These are phyloP conservation scores for Chaetomium sp. DNA, from an alignment of 2,329 filamentous ascomycete genomes.

Conservation along the genomic window DNA sequence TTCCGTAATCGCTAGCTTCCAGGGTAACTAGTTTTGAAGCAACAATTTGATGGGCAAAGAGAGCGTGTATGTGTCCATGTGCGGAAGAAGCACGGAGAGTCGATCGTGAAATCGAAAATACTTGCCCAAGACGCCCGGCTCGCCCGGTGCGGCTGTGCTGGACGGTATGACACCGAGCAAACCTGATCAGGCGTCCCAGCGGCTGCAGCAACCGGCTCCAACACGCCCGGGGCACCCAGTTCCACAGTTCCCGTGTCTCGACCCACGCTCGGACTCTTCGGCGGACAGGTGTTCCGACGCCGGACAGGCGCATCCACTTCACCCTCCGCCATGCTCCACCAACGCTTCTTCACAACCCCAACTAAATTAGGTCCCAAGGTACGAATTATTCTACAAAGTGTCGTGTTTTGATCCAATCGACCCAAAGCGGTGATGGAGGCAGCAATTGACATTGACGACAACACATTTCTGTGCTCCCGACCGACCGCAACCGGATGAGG, in stretches of 20 bases:
- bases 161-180: neutral
- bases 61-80: too few species aligned
- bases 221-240: conserved; percentile 5
- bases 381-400: too few species aligned
- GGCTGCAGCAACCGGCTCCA: neutral
- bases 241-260: conserved; percentile 13
- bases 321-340: neutral
- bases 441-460: too few species aligned
- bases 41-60: too few species aligned
- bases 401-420: too few species aligned
- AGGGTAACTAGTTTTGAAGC: neutral
- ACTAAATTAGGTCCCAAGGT: too few species aligned
- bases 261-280: conserved; percentile 10
- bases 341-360: neutral
- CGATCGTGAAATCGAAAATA: too few species aligned
- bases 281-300: conserved; percentile 10
- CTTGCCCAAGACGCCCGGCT: too few species aligned
- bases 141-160: too few species aligned
- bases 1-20: neutral
- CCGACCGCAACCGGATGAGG: neutral
- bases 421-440: too few species aligned
- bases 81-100: too few species aligned
- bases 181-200: neutral
- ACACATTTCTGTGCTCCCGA: too few species aligned
- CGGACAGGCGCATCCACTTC: conserved; percentile 5